Evolutionary conservation across 768 basidiomycete genomes (phyloP), one percentile per base, ranked within the genome.

Genomic region (Lenzites betulinus): DNA sequence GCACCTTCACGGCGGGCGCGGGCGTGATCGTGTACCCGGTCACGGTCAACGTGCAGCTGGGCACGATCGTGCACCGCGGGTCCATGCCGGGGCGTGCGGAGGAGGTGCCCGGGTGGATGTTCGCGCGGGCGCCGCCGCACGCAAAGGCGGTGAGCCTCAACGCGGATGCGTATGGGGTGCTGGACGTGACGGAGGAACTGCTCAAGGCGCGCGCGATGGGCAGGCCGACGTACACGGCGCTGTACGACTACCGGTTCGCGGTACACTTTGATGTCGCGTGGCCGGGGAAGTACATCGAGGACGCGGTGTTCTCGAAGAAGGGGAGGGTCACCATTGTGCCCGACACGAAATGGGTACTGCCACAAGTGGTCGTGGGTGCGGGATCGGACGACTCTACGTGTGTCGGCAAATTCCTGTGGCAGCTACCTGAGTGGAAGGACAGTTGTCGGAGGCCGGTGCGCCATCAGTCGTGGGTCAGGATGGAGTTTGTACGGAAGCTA

Each of bases 241-340:
- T 91, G 28, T 90, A 83, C 67, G 90, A 92, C 69, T 77, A 78
- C 64, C 85, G 90, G 7, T 92, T 89, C 70, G 65, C 83, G 3
- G 51, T 92, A 43, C 67, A 66, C 20, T 76, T 90, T 64, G 60
- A 81, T 58, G 66, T 83, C 28, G 13, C 22, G 15, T 64, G 65
- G 35, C 74, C 66, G 42, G 77, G 86, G 22, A 22, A 55, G 1
- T 47, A 70, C 8, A 36, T 88, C 3, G 58, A 66, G n/a, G 54
- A 60, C 20, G 66, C 65, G 35, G 54, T 83, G 39, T 22, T 63
- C 7, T 58, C 51, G 15, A 60, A 63, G 7, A 36, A 58, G 11
- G 70, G 65, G 0, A 59, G 65, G 7, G 67, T 83, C 13, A 18
- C 74, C 42, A 62, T 86, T 11, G 39, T 73, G 23, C 73, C 81